Conservation (phyloP, 208 protist genomes). For the Acanthamoeba polyphaga region DNA sequence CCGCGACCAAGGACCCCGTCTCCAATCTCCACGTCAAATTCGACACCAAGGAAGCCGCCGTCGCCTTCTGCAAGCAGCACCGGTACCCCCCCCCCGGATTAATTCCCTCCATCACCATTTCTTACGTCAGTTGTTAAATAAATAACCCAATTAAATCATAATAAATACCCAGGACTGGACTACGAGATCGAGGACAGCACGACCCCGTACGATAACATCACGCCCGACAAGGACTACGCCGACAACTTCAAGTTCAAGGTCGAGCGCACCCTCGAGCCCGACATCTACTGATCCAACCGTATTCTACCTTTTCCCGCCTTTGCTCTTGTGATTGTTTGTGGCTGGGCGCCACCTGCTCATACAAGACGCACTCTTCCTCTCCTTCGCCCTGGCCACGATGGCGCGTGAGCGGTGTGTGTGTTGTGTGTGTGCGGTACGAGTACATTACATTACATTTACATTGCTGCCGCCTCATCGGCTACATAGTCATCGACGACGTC, state of each 20-base stretch:
- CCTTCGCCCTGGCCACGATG: no score
- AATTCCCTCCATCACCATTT: background rate
- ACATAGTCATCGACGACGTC: background rate
- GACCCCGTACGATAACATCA: conserved; percentile 10
- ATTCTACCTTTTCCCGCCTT: background rate
- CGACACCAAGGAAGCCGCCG: conserved; percentile 12
- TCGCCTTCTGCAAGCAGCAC: conserved; percentile 35
- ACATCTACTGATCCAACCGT: background rate
- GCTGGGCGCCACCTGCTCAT: no score
- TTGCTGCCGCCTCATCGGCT: background rate
- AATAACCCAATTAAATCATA: no score
- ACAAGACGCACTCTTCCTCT: background rate
- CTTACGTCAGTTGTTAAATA: no score
- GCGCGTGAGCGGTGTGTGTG: no score
- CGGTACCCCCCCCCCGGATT: background rate
- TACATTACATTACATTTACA: background rate
- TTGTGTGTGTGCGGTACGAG: background rate
- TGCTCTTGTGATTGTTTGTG: background rate
- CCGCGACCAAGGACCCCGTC: conserved; percentile 48
- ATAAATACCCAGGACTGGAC: background rate
- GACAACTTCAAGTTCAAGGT: conserved; percentile 41
- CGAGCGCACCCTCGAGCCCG: background rate
- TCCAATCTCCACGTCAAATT: conserved; percentile 25
- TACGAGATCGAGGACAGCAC: conserved; percentile 24
- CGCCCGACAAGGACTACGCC: conserved; percentile 31